Evolutionary conservation across 1,284 basidiomycete species (phyloP), one percentile per base, ranked within the genome.

Genomic region (Sporisorium iseilematis-ciliati): DNA sequence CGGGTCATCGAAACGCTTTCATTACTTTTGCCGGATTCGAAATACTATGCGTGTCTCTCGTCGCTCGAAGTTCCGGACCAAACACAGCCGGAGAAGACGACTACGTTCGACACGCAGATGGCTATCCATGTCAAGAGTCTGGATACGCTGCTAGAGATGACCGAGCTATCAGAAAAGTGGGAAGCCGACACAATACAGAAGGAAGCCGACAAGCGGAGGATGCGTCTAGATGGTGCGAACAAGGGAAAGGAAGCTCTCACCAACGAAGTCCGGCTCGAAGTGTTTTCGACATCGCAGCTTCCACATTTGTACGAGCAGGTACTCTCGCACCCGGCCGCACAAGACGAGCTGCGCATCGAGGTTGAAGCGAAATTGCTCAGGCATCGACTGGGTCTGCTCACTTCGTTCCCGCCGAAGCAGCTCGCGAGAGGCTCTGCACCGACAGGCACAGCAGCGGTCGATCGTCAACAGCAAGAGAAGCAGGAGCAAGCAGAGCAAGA

Each of bases 1-100:
- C 45, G 58, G 11, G 43, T 69, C 51, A 57, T 62, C 57, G 42
- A 68, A 6, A 89, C 91, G 0, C 88, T 98, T 11, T 88, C 88
- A 4, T 87, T 92, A 31, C 87, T 94, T 11, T 89, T 97, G 6
- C 92, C 93, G 0, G 89, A 89, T 11, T 95, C 95, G 8, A 87
- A 89, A 0, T 87, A 91, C 29, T 92, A 92, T 77, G 74, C 87
- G 0, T 86, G 91, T 1, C 87, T 98, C 3, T 90, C 89, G 1
- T 87, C 87, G 0, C 87, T 96, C 0, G 91, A 93, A 5, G 87
- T 87, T 2, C 92, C 92, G 0, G 93, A 96, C 83, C 89, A 90
- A 18, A 92, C 93, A 1, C 90, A 90, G 54, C 92, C 93, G 0
- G 85, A 86, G 4, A 66, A 70, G 40, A 79, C 86, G 10, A 86